Percentiles rank a stretch among this genome's conserved stretches.
Evolutionary conservation across 805 yeast genomes (phyloP).

Genomic region (Torulaspora quercuum): DNA sequence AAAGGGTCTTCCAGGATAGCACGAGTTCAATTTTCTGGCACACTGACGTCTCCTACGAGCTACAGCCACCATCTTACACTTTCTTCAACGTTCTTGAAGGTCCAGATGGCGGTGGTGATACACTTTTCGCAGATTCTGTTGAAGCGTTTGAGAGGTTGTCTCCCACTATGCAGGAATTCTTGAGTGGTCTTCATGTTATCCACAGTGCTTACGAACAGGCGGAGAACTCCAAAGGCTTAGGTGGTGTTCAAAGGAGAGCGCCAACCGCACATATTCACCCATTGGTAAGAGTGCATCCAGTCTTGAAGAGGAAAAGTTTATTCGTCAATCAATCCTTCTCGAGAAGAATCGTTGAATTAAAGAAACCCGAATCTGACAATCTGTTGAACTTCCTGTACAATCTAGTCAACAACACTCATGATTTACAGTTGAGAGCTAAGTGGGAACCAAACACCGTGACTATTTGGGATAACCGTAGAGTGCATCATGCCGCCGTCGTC

Average conservation of each 20-base stretch:
- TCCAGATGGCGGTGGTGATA: constrained; percentile 69
- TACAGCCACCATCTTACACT: constrained; percentile 67
- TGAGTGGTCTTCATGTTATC: constrained; percentile 58
- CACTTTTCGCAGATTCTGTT: constrained; percentile 60
- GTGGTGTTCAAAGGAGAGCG: constrained; percentile 63
- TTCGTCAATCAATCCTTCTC: constrained; percentile 59
- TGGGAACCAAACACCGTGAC: constrained; percentile 71
- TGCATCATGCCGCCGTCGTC: constrained; percentile 60
- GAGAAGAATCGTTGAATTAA: constrained; percentile 63
- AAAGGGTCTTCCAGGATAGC: constrained; percentile 26
- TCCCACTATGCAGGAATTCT: constrained; percentile 54
- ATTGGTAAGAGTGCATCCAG: constrained; percentile 67
- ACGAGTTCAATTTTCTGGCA: constrained; percentile 48
- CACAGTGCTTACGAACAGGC: constrained; percentile 74
- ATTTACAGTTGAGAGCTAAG: constrained; percentile 61
- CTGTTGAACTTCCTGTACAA: constrained; percentile 54
- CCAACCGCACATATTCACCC: constrained; percentile 57
- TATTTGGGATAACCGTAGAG: constrained; percentile 73
- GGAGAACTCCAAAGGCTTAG: constrained; percentile 45
- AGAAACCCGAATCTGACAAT: constrained; percentile 62
- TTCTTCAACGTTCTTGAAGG: constrained; percentile 59
- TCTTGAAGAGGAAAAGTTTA: constrained; percentile 55
- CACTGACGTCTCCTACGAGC: constrained; percentile 68
- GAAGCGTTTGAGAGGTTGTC: constrained; percentile 71
- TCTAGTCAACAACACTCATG: constrained; percentile 50